Evolutionary conservation across 2,329 filamentous ascomycete species (phyloP), one percentile per base, ranked within the genome.

Genomic region (Aureobasidium pullulans): DNA sequence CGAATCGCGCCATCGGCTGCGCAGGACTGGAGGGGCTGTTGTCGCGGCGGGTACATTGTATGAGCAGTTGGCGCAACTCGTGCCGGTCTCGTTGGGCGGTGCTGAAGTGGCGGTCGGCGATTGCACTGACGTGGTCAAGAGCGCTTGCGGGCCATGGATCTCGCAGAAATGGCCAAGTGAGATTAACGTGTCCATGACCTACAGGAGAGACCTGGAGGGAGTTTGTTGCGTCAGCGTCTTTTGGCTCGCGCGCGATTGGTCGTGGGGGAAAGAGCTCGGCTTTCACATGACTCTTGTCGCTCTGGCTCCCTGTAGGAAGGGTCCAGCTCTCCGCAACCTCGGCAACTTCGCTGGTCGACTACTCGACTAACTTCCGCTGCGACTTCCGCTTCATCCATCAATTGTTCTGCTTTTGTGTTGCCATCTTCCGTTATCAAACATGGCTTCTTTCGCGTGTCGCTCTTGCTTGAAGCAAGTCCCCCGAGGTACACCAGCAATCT

Each of bases 131-230:
- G 59, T 61, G 8, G 50, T 48, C 31, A 61, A 19, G 7, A 61
- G 44, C 8, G 59, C 43, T 44, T 56, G 50, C 43, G 59, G 59
- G 13, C 59, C 59, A 34, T 61, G 59, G 29, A 61, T 57, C 52
- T 61, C 59, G 59, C 59, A 61, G 39, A 61, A 61, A 28, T 61
- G 59, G 34, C 50, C 50, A 2, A 61, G 59, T 5, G 50, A 57
- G 19, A 60, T 54, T 23, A 57, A 29, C 7, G 56, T 49, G 56
- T 57, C 39, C 37, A 47, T 43, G 15, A 6, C n/a, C 15, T 10
- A n/a, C 15, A 10, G 34, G 7, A 37, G 32, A 19, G 50, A 42
- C 28, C 37, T 40, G 4, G 37, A 23, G 19, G 37, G 43, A 37
- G 36, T 23, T 23, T 23, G 23, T 23, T 23, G 23, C 23, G 48